phyloP scores from a whole-genome alignment of 2,329 filamentous ascomycete species.

The Aureobasidium musti region DNA sequence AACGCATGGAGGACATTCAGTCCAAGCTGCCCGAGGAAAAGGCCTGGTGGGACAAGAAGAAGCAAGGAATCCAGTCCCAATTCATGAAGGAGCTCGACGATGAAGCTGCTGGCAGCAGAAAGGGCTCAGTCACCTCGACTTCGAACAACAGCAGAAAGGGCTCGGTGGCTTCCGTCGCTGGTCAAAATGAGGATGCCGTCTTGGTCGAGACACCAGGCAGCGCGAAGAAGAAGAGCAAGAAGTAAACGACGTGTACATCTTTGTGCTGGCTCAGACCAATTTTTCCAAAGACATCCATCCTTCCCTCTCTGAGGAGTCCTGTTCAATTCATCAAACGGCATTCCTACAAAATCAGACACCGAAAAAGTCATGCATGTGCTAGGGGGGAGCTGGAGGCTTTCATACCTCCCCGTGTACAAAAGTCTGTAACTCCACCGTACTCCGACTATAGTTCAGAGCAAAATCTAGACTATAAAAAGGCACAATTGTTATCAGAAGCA shows the following conservation, averaged over 20 bases:
- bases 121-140: conserved; percentile 33
- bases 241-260: conserved; percentile 31
- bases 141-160: conserved; percentile 37
- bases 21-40: conserved; percentile 71
- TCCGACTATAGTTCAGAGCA: too few species aligned
- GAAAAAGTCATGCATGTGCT: not conserved
- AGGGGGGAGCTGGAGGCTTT: not conserved
- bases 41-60: conserved; percentile 89
- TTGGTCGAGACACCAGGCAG: conserved; percentile 65
- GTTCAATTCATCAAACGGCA: not conserved
- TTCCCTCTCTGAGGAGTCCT: conserved; percentile 2
- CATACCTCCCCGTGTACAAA: too few species aligned
- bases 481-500: too few species aligned
- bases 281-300: conserved; percentile 1
- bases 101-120: conserved; percentile 42
- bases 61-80: conserved; percentile 68
- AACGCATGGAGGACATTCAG: conserved; percentile 73
- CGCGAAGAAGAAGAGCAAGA: conserved; percentile 62
- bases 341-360: not conserved
- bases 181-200: conserved; percentile 67
- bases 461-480: too few species aligned
- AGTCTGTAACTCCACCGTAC: too few species aligned
- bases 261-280: not conserved
- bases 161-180: conserved; percentile 35
- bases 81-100: conserved; percentile 85